Percentiles rank a stretch among this genome's conserved stretches.
These are phyloP conservation scores for Plasmodium vivax DNA, from an alignment of 169 alveolate species.

Conservation along the genomic window DNA sequence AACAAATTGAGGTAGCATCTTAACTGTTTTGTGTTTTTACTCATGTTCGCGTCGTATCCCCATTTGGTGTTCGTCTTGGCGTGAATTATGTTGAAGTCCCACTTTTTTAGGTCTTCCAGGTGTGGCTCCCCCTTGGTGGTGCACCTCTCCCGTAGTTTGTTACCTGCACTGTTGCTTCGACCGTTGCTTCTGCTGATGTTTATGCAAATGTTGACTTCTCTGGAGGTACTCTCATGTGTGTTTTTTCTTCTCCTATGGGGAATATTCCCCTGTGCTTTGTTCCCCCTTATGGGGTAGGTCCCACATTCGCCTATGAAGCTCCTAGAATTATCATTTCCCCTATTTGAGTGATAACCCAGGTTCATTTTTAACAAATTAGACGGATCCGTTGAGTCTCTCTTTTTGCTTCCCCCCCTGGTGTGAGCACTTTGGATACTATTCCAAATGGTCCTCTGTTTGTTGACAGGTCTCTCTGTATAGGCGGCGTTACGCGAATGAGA, in stretches of 20 bases:
- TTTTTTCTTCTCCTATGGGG: background rate
- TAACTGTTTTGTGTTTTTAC: conserved; percentile 2
- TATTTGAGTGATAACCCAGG: background rate
- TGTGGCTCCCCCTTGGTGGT: background rate
- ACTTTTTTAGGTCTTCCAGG: background rate
- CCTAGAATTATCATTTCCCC: background rate
- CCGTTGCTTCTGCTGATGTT: background rate
- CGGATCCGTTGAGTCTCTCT: background rate
- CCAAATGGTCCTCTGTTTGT: background rate
- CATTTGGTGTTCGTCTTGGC: background rate
- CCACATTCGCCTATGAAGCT: background rate
- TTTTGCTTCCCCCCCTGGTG: background rate
- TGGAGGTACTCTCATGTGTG: background rate
- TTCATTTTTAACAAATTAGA: conserved; percentile 4
- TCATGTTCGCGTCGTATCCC: background rate
- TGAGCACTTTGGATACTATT: background rate
- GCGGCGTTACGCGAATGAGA: background rate
- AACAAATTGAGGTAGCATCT: conserved; percentile 52
- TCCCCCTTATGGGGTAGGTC: background rate
- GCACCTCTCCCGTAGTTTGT: background rate
- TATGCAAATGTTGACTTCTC: background rate
- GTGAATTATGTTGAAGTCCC: conserved; percentile 9
- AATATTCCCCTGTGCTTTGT: background rate
- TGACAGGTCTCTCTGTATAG: background rate
- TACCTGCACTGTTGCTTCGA: background rate